phyloP scores from a whole-genome alignment of 495 filamentous ascomycete species.

The Letharia columbiana region DNA sequence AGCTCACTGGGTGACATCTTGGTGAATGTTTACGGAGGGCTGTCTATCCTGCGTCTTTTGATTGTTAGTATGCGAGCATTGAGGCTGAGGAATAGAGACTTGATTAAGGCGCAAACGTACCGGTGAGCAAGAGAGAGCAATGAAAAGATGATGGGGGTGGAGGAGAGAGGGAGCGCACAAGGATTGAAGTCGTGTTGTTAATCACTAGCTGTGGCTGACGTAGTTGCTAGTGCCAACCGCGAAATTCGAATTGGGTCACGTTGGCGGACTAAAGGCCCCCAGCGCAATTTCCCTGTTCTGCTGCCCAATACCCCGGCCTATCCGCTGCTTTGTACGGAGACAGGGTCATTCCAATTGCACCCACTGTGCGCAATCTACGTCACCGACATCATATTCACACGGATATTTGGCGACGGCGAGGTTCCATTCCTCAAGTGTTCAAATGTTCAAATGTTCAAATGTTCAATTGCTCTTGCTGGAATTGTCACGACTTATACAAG shows the following conservation, averaged over 20 bases:
- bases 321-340: background rate
- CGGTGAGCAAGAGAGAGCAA: slow-evolving; percentile 4
- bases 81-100: background rate
- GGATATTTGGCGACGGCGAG: background rate
- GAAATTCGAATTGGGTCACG: slow-evolving; percentile 10
- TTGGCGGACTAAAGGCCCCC: background rate
- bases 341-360: no score
- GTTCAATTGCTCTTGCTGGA: background rate
- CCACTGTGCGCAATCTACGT: no score
- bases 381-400: no score
- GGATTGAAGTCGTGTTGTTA: background rate
- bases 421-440: background rate
- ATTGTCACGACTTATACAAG: no score
- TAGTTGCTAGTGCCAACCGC: slow-evolving; percentile 9
- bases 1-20: slow-evolving; percentile 17
- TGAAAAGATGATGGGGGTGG: background rate
- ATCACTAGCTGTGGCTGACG: slow-evolving; percentile 13
- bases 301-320: slow-evolving; percentile 1
- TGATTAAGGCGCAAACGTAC: slow-evolving; percentile 5
- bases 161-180: slow-evolving; percentile 3
- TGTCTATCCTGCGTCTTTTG: slow-evolving; percentile 6
- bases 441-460: no score
- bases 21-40: slow-evolving; percentile 12
- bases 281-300: slow-evolving; percentile 14
- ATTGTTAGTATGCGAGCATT: slow-evolving; percentile 4